phyloP scores from a whole-genome alignment of 2,329 filamentous ascomycete species.

The Grosmannia huntii region DNA sequence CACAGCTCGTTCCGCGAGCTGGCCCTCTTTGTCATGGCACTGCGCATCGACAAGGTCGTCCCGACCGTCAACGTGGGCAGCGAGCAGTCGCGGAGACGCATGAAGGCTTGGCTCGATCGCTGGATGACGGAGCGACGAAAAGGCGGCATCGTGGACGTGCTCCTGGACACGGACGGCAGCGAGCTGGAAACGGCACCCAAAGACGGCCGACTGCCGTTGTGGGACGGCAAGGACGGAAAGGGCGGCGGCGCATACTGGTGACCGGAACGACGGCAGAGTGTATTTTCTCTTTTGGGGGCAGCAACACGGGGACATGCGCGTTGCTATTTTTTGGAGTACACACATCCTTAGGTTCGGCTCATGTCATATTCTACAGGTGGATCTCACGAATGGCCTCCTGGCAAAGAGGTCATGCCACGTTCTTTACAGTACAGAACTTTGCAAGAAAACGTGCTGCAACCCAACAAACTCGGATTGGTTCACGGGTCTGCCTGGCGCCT shows the following conservation, averaged over 20 bases:
- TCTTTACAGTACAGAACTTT: background rate
- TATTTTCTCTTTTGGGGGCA: background rate
- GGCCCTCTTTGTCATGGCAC: slow-evolving; percentile 79
- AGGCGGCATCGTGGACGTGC: slow-evolving; percentile 36
- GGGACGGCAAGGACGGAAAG: slow-evolving; percentile 27
- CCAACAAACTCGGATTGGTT: background rate
- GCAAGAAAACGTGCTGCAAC: background rate
- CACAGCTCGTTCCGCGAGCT: slow-evolving; percentile 91
- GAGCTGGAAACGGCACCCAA: slow-evolving; percentile 12
- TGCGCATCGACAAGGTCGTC: slow-evolving; percentile 80
- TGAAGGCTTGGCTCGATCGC: slow-evolving; percentile 53
- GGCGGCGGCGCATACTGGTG: slow-evolving; percentile 30
- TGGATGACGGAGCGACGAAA: slow-evolving; percentile 47
- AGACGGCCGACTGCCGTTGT: slow-evolving; percentile 13
- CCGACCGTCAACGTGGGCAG: slow-evolving; percentile 79
- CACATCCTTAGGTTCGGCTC: too few species aligned
- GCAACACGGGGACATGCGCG: background rate
- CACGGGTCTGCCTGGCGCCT: background rate
- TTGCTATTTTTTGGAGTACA: background rate
- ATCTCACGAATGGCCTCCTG: background rate
- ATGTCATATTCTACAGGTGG: too few species aligned
- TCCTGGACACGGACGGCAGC: slow-evolving; percentile 24
- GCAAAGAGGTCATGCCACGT: background rate
- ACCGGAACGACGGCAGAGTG: background rate
- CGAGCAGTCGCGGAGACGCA: slow-evolving; percentile 41